Conservation (phyloP, 1,139 yeast genomes). For the Debaryomyces robertsiae region DNA sequence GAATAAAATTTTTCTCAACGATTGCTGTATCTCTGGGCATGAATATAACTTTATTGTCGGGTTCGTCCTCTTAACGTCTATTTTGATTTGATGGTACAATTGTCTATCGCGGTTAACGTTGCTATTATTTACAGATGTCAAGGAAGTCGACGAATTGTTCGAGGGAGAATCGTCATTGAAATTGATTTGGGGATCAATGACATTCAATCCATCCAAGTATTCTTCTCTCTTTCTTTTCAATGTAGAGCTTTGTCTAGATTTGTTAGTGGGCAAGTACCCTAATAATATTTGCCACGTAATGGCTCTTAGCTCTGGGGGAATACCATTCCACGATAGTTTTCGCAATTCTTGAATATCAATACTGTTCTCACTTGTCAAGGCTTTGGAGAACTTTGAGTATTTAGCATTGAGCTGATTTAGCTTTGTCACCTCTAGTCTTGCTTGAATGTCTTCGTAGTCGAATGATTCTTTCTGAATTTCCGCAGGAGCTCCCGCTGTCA, state of each 20-base stretch:
- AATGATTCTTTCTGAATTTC: constrained; percentile 24
- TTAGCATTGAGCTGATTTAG: constrained; percentile 62
- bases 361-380: constrained; percentile 57
- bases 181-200: constrained; percentile 34
- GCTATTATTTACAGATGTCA: constrained; percentile 37
- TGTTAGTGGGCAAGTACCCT: constrained; percentile 89
- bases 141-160: constrained; percentile 16
- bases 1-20: constrained; percentile 79
- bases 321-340: constrained; percentile 90
- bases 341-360: constrained; percentile 69
- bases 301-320: constrained; percentile 81
- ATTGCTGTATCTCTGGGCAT: constrained; percentile 67
- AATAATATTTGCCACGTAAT: constrained; percentile 85
- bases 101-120: constrained; percentile 57
- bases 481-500: constrained; percentile 5
- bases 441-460: constrained; percentile 32
- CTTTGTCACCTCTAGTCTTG: constrained; percentile 53
- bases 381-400: constrained; percentile 65
- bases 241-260: constrained; percentile 69
- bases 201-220: constrained; percentile 67
- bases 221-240: constrained; percentile 82
- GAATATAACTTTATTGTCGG: constrained; percentile 80
- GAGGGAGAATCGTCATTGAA: constrained; percentile 45
- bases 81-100: constrained; percentile 94
- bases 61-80: constrained; percentile 93